Evolutionary conservation across 2,329 filamentous ascomycete genomes (phyloP).

Genomic region (Pseudocercospora macadamiae): DNA sequence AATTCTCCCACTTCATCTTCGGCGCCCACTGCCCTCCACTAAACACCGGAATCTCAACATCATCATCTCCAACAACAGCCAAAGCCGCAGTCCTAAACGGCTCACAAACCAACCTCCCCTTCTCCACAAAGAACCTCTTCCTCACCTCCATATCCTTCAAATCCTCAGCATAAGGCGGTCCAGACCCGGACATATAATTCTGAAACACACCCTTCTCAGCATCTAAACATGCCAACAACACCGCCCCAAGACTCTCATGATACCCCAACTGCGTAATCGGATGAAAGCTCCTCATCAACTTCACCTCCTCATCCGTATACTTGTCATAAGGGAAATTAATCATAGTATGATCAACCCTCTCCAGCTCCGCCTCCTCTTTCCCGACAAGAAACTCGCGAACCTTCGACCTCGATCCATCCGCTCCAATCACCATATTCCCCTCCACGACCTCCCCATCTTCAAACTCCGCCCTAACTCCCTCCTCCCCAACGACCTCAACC

Average conservation of each 20-base stretch:
- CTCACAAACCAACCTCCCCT: conserved; percentile 3
- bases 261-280: conserved; percentile 7
- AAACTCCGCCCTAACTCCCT: too few relatives aligned
- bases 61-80: neutral
- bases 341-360: conserved; percentile 12
- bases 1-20: conserved; percentile 23
- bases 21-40: conserved; percentile 8
- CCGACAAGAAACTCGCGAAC: conserved; percentile 22
- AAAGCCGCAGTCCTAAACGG: conserved; percentile 9
- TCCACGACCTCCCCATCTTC: too few relatives aligned
- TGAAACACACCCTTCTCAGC: conserved; percentile 12
- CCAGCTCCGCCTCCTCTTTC: neutral
- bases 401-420: conserved; percentile 23
- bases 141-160: neutral
- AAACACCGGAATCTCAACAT: conserved; percentile 15
- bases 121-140: conserved; percentile 5
- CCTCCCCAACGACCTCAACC: too few relatives aligned
- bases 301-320: conserved; percentile 13
- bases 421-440: conserved; percentile 20
- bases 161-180: conserved; percentile 4
- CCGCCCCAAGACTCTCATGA: neutral
- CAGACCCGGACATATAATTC: conserved; percentile 19
- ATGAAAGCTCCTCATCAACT: conserved; percentile 7
- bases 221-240: conserved; percentile 2
- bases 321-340: conserved; percentile 6